Evolutionary conservation across 2,329 filamentous ascomycete species (phyloP).

Genomic region (Cryphonectria parasitica): DNA sequence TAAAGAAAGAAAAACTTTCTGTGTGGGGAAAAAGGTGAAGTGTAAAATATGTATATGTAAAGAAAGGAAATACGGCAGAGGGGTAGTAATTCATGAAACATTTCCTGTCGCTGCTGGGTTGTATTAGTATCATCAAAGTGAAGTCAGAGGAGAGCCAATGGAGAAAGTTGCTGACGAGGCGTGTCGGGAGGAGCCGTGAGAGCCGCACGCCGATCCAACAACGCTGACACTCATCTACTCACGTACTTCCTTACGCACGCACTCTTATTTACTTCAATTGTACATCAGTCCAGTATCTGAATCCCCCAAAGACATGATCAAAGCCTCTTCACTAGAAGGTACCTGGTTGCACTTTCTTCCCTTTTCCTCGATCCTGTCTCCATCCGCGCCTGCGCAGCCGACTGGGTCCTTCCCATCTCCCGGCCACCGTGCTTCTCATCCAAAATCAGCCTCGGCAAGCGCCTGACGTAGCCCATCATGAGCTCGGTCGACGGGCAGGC

Average conservation of each 20-base stretch:
- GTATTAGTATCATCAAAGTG: neutral
- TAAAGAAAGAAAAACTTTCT: too few relatives aligned
- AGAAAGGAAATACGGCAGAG: neutral
- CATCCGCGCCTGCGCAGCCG: neutral
- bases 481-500: conserved; percentile 22
- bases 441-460: neutral
- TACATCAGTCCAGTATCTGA: neutral
- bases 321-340: neutral
- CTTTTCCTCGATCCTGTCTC: neutral
- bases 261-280: neutral
- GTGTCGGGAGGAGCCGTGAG: conserved; percentile 14
- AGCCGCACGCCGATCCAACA: conserved; percentile 8
- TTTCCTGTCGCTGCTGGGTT: neutral
- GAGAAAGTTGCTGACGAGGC: neutral
- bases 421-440: neutral
- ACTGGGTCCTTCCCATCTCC: neutral
- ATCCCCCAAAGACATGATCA: neutral
- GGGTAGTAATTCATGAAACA: neutral
- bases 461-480: conserved; percentile 14
- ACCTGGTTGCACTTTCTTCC: neutral
- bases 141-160: conserved; percentile 1
- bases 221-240: neutral
- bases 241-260: neutral
- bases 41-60: too few relatives aligned
- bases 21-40: too few relatives aligned